Base-by-base conservation (phyloP, 2,329 filamentous ascomycete genomes). In the Talaromyces sp. region DNA sequence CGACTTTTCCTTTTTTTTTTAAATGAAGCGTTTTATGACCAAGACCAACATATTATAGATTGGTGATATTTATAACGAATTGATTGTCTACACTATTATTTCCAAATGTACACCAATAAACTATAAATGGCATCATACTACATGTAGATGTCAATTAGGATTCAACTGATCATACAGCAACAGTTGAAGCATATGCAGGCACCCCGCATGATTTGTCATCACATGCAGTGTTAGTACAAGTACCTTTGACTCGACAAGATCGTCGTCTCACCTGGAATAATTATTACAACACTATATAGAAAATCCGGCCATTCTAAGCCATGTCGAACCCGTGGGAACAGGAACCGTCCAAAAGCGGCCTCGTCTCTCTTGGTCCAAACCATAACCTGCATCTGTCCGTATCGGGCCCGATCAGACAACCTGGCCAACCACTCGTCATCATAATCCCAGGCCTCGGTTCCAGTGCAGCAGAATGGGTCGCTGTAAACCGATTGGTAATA, bases 371-470 rank as follows among this genome's bases (percentile, higher is more conserved):
- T 23, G 64, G 65, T 27, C 55, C 55, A 28, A 60, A 64, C 33
- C 65, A 69, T 59, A 62, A 57, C 28, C 64, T 71, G 23, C 65
- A 67, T 54, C 33, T 68, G 34, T 61, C 58, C 27, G 61, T 63
- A 56, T 65, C 67, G 9, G 68, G 69, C 28, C 68, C 67, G 7
- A 58, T 65, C 57, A 68, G 66, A 57, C 63, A 63, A 54, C 60
- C 62, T 47, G 61, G 64, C 42, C 27, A 66, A 55, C 66, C 66
- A 33, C 59, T 70, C 40, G 61, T 69, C 18, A 56, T 70, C 23
- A 57, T 70, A 6, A 70, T 70, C 55, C 65, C 62, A 42, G 69
- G 68, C 12, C 27, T 67, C 30, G 67, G 62, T 51, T 66, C 65
- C 56, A 67, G 63, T 7, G 65, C 66, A 54, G 63, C 62, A 23